A percentile compares a stretch with the other conserved stretches of the same genome.
These are phyloP conservation scores for Solanum chiquidenum DNA, from an alignment of 257 asterid genomes.

Conservation along the genomic window DNA sequence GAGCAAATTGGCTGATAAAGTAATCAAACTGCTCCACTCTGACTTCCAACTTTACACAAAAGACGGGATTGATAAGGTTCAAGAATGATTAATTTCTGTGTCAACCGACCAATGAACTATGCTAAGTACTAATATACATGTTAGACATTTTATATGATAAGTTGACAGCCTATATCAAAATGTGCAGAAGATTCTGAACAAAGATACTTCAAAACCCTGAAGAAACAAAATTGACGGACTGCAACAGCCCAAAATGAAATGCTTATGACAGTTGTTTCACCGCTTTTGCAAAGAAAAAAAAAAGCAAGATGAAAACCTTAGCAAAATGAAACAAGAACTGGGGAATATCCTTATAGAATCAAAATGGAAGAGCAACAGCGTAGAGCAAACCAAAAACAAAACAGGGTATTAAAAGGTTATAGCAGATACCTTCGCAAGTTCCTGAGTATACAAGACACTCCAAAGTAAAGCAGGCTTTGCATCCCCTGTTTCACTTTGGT, in stretches of 20 bases:
- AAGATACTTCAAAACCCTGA: background rate
- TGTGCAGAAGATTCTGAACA: background rate
- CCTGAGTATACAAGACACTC: constrained; percentile 67
- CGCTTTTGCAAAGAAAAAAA: background rate
- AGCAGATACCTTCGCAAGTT: constrained; percentile 41
- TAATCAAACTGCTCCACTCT: background rate
- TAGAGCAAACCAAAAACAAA: background rate
- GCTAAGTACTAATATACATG: background rate
- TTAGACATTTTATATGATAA: background rate
- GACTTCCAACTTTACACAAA: background rate
- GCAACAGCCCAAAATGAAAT: background rate
- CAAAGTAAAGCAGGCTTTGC: constrained; percentile 67
- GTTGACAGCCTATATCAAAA: background rate
- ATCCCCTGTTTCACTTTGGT: constrained; percentile 9
- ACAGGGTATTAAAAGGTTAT: background rate
- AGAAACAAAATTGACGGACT: background rate
- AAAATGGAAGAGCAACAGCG: background rate
- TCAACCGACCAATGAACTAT: background rate
- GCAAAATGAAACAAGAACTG: background rate
- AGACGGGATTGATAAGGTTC: background rate
- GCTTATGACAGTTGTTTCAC: background rate
- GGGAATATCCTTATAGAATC: background rate
- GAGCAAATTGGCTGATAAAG: background rate
- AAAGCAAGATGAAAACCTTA: background rate
- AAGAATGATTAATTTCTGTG: background rate